A percentile compares a stretch with the other conserved stretches of the same genome.
phyloP scores from a whole-genome alignment of 2,329 filamentous ascomycete genomes.

The Ophiostoma angusticollis region DNA sequence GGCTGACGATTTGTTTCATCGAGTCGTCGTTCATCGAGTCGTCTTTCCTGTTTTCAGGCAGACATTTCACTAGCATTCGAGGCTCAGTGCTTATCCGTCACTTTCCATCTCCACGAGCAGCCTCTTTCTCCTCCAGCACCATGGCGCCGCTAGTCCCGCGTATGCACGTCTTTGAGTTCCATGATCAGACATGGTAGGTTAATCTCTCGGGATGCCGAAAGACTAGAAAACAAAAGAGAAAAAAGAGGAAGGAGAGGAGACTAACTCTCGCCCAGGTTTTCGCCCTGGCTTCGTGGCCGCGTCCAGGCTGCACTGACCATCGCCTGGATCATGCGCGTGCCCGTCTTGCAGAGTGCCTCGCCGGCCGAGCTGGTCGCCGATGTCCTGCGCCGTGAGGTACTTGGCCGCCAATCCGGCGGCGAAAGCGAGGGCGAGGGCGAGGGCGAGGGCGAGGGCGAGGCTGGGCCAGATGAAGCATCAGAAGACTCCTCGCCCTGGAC shows the following conservation, averaged over 20 bases:
- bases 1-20: too few species aligned
- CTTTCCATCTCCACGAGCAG: too few species aligned
- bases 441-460: background rate
- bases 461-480: background rate
- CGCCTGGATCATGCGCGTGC: slow-evolving; percentile 48
- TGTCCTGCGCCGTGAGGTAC: slow-evolving; percentile 28
- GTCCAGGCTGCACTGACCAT: slow-evolving; percentile 53
- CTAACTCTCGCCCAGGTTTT: slow-evolving; percentile 39
- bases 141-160: slow-evolving; percentile 27
- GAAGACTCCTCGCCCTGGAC: slow-evolving; percentile 37
- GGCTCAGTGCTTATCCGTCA: too few species aligned
- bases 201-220: too few species aligned
- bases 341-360: slow-evolving; percentile 41
- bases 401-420: too few species aligned
- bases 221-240: too few species aligned
- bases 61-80: too few species aligned
- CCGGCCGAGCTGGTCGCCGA: slow-evolving; percentile 49
- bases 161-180: slow-evolving; percentile 54
- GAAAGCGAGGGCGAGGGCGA: background rate
- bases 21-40: too few species aligned
- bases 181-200: slow-evolving; percentile 50
- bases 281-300: slow-evolving; percentile 48
- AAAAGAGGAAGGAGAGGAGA: too few species aligned
- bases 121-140: too few species aligned
- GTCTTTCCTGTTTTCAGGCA: too few species aligned